A percentile compares a stretch with the other conserved stretches of the same genome.
Evolutionary conservation across 371 early-diverging fungal species (phyloP).

Genomic region (Phascolomyces articulosus): DNA sequence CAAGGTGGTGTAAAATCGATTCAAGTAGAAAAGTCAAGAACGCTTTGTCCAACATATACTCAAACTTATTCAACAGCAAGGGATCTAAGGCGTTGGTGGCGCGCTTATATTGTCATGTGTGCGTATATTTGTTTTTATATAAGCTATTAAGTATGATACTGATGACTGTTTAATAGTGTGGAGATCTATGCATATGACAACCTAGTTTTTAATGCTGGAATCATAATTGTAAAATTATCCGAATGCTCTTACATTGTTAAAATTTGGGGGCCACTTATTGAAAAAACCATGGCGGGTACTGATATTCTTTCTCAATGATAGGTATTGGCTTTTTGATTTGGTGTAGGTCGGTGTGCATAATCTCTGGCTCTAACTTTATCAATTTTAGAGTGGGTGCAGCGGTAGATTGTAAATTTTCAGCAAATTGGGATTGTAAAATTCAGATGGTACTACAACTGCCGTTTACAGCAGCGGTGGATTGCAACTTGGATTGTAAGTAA

Average conservation of each 20-base stretch:
- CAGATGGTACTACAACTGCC: too few relatives aligned
- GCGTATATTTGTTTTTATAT: background rate
- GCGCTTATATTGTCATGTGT: background rate
- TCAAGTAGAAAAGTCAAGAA: background rate
- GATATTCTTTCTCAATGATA: background rate
- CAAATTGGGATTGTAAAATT: too few relatives aligned
- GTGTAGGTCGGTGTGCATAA: background rate
- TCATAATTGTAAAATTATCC: background rate
- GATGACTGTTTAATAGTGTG: background rate
- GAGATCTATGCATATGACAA: background rate
- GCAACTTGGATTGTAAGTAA: too few relatives aligned
- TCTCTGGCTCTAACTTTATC: background rate
- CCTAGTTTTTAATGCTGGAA: slow-evolving; percentile 1
- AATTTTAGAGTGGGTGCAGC: too few relatives aligned
- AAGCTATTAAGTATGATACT: background rate
- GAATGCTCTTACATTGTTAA: background rate
- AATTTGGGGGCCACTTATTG: slow-evolving; percentile 1
- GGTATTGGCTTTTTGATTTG: background rate
- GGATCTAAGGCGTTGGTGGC: slow-evolving; percentile 1
- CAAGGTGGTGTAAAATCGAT: too few relatives aligned
- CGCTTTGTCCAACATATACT: background rate
- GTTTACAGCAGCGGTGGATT: too few relatives aligned
- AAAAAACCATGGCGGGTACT: background rate
- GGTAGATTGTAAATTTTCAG: too few relatives aligned
- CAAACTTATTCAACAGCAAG: background rate